Conservation (phyloP, 495 filamentous ascomycete genomes). For the Astrocystis sublimbata region DNA sequence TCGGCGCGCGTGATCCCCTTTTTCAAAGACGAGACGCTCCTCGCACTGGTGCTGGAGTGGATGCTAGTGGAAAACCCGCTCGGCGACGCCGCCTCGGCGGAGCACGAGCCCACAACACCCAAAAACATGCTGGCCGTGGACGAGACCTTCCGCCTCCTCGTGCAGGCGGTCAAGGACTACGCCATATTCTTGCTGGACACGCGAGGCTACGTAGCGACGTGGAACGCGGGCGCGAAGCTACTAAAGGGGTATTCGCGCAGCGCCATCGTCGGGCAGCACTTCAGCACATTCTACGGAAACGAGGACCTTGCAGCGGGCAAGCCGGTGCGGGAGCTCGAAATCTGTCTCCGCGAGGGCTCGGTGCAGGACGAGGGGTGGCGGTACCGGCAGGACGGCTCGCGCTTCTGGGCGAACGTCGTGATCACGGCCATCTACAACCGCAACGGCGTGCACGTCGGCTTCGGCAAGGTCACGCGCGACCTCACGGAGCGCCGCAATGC, state of each 20-base stretch:
- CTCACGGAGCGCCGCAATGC: constrained; percentile 62
- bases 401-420: constrained; percentile 69
- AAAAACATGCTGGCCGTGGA: constrained; percentile 44
- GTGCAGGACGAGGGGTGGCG: constrained; percentile 69
- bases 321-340: constrained; percentile 55
- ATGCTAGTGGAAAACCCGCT: constrained; percentile 32
- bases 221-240: constrained; percentile 61
- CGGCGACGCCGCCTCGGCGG: constrained; percentile 33
- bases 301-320: constrained; percentile 57
- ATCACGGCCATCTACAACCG: constrained; percentile 64
- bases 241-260: constrained; percentile 59
- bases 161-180: constrained; percentile 67
- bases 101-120: constrained; percentile 46
- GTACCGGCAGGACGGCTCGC: constrained; percentile 60
- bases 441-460: constrained; percentile 59
- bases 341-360: constrained; percentile 60
- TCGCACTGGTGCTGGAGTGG: constrained; percentile 53
- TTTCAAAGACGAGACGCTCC: constrained; percentile 46
- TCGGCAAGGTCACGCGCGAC: constrained; percentile 66
- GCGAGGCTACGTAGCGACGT: constrained; percentile 57
- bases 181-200: constrained; percentile 69
- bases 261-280: constrained; percentile 64
- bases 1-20: constrained; percentile 53
- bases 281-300: constrained; percentile 61
- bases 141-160: constrained; percentile 62